Base-by-base conservation (phyloP, 768 basidiomycete species). In the Pleurotus pulmonarius region DNA sequence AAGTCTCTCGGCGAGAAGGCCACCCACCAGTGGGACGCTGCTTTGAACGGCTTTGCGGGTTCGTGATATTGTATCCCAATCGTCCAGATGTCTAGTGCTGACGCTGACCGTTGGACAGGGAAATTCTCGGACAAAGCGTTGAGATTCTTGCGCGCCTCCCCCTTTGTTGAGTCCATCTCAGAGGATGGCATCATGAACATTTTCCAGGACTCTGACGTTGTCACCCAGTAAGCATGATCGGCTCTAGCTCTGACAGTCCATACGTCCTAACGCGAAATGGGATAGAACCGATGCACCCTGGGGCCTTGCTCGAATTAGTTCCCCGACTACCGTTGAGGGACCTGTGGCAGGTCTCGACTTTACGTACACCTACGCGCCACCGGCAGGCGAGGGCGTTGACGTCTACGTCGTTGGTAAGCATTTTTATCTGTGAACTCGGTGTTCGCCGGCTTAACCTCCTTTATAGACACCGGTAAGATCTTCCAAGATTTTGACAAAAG, bases 351-450 rank as follows among this genome's bases (percentile, higher is more conserved):
- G 49, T 38, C 39, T 64, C 24, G 64, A 55, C 7, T 72, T 61
- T 53, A 61, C 56, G 11, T 72, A 67, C 57, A 67, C 60, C 4
- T 74, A 71, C 56, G 64, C 71, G 43, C 51, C 56, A 18, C 45
- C 64, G 18, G 72, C 66, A 8, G 74, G 72, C 25, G 71, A 73
- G 58, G 48, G 48, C 34, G 68, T 80, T 58, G 58, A 55, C 15
- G 54, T 59, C 25, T 78, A 78, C 59, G 60, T 78, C 46, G 63
- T 79, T 56, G 78, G 74, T 73, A 20, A 49, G 65, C 57, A 44
- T 9, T 3, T 9, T 22, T 44, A 26, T 20, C 20, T 45, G 2
- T 46, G 15, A 2, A 8, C 15, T 16, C 24, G 24, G 26, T 20
- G 38, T 56, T 46, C 15, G n/a, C 26, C 48, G 52, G 20, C 15